phyloP scores from a whole-genome alignment of 2,329 filamentous ascomycete species.

The Decorospora gaudefroyi region DNA sequence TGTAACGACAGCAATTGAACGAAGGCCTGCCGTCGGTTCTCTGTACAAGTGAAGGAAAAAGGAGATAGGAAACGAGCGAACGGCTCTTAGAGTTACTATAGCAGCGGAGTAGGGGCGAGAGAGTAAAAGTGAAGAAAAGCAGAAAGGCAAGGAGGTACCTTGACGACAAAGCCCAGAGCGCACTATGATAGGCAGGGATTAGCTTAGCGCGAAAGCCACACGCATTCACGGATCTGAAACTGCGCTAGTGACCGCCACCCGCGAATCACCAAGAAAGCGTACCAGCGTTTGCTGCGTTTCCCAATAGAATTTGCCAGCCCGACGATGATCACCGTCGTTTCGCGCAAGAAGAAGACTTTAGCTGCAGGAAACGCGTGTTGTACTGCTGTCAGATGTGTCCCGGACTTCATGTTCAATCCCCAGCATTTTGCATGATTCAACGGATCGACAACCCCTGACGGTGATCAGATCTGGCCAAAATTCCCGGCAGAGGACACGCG shows the following conservation, averaged over 20 bases:
- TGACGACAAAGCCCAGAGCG: conserved; percentile 22
- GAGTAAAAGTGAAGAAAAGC: conserved; percentile 22
- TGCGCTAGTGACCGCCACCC: conserved; percentile 20
- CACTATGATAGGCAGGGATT: conserved; percentile 19
- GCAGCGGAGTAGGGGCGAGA: conserved; percentile 15
- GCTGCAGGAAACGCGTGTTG: background rate
- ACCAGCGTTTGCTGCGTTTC: conserved; percentile 12
- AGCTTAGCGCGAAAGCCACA: conserved; percentile 32
- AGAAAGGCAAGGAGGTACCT: conserved; percentile 11
- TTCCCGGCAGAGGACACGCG: conserved; percentile 5
- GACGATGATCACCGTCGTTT: conserved; percentile 6
- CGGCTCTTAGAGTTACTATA: conserved; percentile 27
- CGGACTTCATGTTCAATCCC: too few species aligned
- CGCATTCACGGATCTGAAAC: conserved; percentile 25
- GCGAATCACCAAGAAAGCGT: conserved; percentile 27
- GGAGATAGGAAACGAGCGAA: conserved; percentile 27
- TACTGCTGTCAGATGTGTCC: too few species aligned
- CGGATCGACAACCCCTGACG: conserved; percentile 15
- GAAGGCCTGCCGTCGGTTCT: conserved; percentile 39
- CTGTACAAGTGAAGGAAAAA: conserved; percentile 22
- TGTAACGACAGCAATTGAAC: conserved; percentile 36
- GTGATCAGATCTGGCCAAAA: conserved; percentile 34
- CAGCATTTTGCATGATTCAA: conserved; percentile 11
- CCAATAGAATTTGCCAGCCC: conserved; percentile 10
- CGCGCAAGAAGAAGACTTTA: background rate